Evolutionary conservation across 495 filamentous ascomycete species (phyloP).

Genomic region (Talaromyces trachyspermus): DNA sequence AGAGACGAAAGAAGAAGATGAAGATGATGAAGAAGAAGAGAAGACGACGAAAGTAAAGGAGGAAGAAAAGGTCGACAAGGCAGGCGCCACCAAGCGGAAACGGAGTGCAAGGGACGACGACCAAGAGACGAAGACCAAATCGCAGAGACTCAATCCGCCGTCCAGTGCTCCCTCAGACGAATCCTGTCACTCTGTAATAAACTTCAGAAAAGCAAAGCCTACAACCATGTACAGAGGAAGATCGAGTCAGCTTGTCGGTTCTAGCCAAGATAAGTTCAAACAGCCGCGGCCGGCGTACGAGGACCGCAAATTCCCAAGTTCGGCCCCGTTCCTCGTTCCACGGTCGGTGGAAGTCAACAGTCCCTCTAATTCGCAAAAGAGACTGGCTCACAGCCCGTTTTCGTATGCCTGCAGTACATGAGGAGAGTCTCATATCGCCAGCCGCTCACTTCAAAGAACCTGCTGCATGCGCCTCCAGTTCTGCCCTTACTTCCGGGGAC

Average conservation of each 20-base stretch:
- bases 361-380: not conserved
- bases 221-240: too few relatives aligned
- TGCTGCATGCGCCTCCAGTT: slow-evolving; percentile 16
- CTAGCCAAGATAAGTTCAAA: too few relatives aligned
- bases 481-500: slow-evolving; percentile 13
- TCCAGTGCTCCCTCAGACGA: not conserved
- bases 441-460: slow-evolving; percentile 19
- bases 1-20: slow-evolving; percentile 10
- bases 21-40: slow-evolving; percentile 2
- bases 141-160: not conserved
- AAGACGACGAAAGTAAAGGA: not conserved
- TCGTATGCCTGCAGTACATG: not conserved
- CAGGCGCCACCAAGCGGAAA: not conserved
- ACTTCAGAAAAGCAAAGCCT: too few relatives aligned
- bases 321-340: too few relatives aligned
- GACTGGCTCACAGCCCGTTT: too few relatives aligned
- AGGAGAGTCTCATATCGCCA: not conserved
- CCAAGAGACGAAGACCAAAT: too few relatives aligned
- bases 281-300: not conserved
- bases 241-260: too few relatives aligned
- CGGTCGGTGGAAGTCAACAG: not conserved
- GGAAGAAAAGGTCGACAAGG: not conserved
- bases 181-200: too few relatives aligned
- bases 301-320: not conserved
- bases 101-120: not conserved